These are phyloP conservation scores for Amylostereum chailletii DNA, from an alignment of 1,284 basidiomycete species.

Conservation along the genomic window DNA sequence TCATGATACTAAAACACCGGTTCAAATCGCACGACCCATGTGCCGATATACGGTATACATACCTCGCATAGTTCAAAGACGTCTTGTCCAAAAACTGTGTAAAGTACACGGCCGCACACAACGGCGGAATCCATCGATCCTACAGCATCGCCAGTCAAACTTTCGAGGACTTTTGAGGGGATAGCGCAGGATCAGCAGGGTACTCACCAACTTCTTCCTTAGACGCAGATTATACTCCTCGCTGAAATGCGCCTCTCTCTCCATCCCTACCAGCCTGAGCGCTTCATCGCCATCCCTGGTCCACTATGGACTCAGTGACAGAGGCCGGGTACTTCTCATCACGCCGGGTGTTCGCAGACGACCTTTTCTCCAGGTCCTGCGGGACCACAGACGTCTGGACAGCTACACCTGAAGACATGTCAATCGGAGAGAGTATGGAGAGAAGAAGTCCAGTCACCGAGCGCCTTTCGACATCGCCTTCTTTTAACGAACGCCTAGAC, in stretches of 20 bases:
- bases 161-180: not conserved
- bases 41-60: conserved; percentile 1
- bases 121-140: conserved; percentile 50
- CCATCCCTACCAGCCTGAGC: conserved; percentile 45
- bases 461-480: too few relatives aligned
- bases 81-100: conserved; percentile 67
- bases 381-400: too few relatives aligned
- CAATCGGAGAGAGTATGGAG: too few relatives aligned
- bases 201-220: conserved; percentile 47
- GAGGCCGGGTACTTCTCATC: not conserved
- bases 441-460: too few relatives aligned
- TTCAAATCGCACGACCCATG: not conserved
- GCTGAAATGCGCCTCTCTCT: conserved; percentile 42
- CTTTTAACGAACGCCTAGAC: too few relatives aligned
- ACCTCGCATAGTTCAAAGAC: conserved; percentile 60
- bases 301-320: conserved; percentile 17
- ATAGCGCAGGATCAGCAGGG: not conserved
- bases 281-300: conserved; percentile 46
- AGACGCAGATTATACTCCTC: conserved; percentile 53
- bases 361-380: too few relatives aligned
- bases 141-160: conserved; percentile 15
- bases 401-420: too few relatives aligned
- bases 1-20: conserved; percentile 43
- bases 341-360: too few relatives aligned
- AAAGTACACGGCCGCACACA: conserved; percentile 61